These are phyloP conservation scores for Diplodia sapinea DNA, from an alignment of 2,329 filamentous ascomycete genomes.

Conservation along the genomic window DNA sequence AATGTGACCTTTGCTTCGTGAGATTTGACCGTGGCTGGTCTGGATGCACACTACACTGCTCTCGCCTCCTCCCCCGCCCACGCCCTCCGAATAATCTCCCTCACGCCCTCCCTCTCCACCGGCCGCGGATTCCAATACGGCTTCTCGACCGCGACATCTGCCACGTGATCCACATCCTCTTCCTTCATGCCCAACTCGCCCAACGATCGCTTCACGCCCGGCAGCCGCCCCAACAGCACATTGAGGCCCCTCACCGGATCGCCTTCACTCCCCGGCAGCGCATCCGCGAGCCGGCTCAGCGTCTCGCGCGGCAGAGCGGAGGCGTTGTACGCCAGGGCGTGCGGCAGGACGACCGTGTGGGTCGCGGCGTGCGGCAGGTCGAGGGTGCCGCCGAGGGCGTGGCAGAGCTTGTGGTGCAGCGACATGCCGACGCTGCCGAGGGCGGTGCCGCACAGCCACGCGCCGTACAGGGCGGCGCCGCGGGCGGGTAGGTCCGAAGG, in stretches of 20 bases:
- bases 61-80: conserved; percentile 65
- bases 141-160: conserved; percentile 63
- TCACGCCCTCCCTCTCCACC: conserved; percentile 59
- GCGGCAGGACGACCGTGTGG: conserved; percentile 67
- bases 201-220: conserved; percentile 57
- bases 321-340: conserved; percentile 68
- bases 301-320: conserved; percentile 57
- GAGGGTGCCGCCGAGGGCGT: conserved; percentile 68
- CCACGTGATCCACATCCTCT: conserved; percentile 64
- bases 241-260: conserved; percentile 36
- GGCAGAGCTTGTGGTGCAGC: conserved; percentile 72
- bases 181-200: conserved; percentile 60
- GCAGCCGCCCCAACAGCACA: conserved; percentile 46
- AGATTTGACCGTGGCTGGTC: too few relatives aligned
- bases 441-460: conserved; percentile 68
- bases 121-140: conserved; percentile 65
- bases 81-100: conserved; percentile 64
- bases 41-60: conserved; percentile 49
- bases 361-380: conserved; percentile 70
- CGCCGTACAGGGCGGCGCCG: conserved; percentile 63
- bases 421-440: conserved; percentile 67
- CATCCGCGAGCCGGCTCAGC: conserved; percentile 60
- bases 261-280: conserved; percentile 63
- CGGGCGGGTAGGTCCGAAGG: conserved; percentile 56
- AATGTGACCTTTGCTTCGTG: too few relatives aligned